Conservation (phyloP, 306 rosid species). For the Quercus agrifolia region DNA sequence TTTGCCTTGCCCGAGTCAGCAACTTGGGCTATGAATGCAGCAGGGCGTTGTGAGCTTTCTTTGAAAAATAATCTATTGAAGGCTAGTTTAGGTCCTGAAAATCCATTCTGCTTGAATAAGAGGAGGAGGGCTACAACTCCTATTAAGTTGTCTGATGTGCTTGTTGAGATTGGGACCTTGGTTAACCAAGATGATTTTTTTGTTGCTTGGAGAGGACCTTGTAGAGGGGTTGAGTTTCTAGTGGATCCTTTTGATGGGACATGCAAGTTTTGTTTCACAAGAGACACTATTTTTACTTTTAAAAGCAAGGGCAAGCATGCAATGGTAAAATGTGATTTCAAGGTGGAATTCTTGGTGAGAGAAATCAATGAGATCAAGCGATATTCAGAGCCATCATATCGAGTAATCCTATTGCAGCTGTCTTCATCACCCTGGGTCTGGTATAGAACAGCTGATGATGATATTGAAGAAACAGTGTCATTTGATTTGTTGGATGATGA, state of each 20-base stretch:
- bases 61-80: constrained; percentile 37
- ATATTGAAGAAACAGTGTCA: constrained; percentile 50
- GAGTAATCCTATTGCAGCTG: constrained; percentile 52
- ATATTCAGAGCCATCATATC: constrained; percentile 43
- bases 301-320: constrained; percentile 32
- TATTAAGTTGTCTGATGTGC: constrained; percentile 57
- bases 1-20: constrained; percentile 48
- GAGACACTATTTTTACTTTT: constrained; percentile 57
- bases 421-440: constrained; percentile 68
- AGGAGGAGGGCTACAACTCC: constrained; percentile 65
- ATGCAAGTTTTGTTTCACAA: constrained; percentile 69
- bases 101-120: constrained; percentile 45
- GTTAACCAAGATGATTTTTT: constrained; percentile 42
- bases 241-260: constrained; percentile 76
- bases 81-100: constrained; percentile 64
- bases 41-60: constrained; percentile 43
- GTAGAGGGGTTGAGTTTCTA: constrained; percentile 59
- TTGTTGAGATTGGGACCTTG: constrained; percentile 67
- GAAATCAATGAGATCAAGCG: constrained; percentile 53
- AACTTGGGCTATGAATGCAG: constrained; percentile 41
- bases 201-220: constrained; percentile 70
- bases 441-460: constrained; percentile 88
- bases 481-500: constrained; percentile 78
- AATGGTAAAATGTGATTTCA: constrained; percentile 75
- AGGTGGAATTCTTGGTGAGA: constrained; percentile 67